Conservation (phyloP, 176 grass and related monocot species). For the Rhynchospora breviuscula region DNA sequence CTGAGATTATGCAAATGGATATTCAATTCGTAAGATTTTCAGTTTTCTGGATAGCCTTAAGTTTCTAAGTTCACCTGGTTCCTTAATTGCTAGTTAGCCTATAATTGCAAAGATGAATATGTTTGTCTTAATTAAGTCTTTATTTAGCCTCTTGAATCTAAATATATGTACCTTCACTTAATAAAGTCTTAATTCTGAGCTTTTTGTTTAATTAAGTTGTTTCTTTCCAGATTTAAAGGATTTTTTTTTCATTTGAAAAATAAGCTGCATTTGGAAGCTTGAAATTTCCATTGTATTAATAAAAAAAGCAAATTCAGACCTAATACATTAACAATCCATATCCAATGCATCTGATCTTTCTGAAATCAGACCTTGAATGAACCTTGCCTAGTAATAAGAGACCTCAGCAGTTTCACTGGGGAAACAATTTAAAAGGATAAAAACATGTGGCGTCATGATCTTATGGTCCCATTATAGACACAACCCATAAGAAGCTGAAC, state of each 20-base stretch:
- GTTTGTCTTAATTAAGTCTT: neutral
- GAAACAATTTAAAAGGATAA: too few relatives aligned
- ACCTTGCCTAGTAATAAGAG: neutral
- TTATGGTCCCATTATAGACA: too few relatives aligned
- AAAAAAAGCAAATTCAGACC: neutral
- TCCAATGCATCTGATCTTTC: neutral
- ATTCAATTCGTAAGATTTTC: constrained; percentile 69
- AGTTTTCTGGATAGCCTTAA: neutral
- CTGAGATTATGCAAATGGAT: constrained; percentile 62
- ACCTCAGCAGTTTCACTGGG: too few relatives aligned
- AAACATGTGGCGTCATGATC: too few relatives aligned
- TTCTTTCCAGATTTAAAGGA: neutral
- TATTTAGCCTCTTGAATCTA: neutral
- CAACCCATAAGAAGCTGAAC: too few relatives aligned
- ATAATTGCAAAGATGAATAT: neutral
- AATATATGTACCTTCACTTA: neutral
- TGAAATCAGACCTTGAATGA: neutral
- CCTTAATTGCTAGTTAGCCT: neutral
- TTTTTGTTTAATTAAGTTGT: too few relatives aligned
- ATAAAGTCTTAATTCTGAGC: neutral
- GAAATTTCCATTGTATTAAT: neutral
- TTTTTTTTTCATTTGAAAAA: neutral
- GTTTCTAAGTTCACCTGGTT: neutral
- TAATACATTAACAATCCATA: neutral
- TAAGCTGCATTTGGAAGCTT: neutral